Evolutionary conservation across 1,139 yeast species (phyloP).

Genomic region (Hemisphaericaspora xylofermentans): DNA sequence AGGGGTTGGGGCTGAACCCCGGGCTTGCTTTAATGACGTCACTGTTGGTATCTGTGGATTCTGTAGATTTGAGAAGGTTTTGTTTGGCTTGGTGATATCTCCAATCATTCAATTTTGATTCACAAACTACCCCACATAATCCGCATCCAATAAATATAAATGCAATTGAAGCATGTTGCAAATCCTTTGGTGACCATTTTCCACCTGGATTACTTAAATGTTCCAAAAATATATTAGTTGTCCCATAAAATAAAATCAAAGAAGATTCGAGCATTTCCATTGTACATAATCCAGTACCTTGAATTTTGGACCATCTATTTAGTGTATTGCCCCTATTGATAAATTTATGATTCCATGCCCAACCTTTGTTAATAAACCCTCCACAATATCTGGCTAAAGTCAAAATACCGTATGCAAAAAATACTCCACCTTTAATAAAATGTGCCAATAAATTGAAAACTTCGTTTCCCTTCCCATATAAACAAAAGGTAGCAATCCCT

Average conservation of each 20-base stretch:
- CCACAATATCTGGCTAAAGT: constrained; percentile 87
- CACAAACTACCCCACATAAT: constrained; percentile 82
- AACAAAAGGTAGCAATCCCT: constrained; percentile 72
- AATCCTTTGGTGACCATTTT: constrained; percentile 86
- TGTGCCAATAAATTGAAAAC: constrained; percentile 89
- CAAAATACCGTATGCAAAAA: constrained; percentile 70
- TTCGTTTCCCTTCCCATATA: constrained; percentile 62
- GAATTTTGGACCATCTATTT: constrained; percentile 28
- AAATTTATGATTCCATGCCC: constrained; percentile 84
- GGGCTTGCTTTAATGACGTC: constrained; percentile 49
- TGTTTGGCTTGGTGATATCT: constrained; percentile 37
- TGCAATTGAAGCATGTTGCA: constrained; percentile 94
- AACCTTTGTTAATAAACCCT: constrained; percentile 68
- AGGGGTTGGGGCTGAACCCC: constrained; percentile 84
- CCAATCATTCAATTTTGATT: constrained; percentile 53
- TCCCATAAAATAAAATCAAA: constrained; percentile 81
- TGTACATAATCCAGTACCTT: constrained; percentile 60
- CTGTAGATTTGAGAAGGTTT: not conserved
- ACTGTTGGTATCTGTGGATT: not conserved
- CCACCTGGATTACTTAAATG: constrained; percentile 76
- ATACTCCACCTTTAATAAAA: constrained; percentile 93
- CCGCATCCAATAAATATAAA: constrained; percentile 94
- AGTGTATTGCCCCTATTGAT: constrained; percentile 15
- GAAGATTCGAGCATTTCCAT: constrained; percentile 86
- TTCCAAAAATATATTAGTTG: constrained; percentile 85